A percentile compares a stretch with the other conserved stretches of the same genome.
phyloP scores from a whole-genome alignment of 345 rosid genomes.

The Eucalyptus regnans region DNA sequence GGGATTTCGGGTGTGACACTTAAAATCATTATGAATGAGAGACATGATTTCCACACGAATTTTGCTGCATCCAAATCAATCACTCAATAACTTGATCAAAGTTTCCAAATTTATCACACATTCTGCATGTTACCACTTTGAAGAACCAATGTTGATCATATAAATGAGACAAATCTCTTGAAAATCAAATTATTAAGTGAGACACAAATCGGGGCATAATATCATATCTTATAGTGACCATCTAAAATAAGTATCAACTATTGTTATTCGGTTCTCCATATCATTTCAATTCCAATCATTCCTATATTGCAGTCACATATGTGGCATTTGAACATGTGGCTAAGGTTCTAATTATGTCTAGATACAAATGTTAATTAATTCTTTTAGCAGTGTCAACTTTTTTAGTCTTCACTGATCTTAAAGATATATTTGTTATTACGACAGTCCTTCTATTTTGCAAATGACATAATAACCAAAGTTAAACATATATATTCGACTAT shows the following conservation, averaged over 20 bases:
- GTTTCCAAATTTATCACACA: not conserved
- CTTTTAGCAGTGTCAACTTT: not conserved
- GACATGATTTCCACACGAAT: not conserved
- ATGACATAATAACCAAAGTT: not conserved
- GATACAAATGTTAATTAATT: not conserved
- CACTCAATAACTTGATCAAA: not conserved
- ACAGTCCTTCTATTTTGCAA: not conserved
- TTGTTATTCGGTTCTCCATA: not conserved
- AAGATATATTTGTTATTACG: not conserved
- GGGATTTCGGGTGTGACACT: not conserved
- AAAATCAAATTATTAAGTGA: not conserved
- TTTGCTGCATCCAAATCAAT: not conserved
- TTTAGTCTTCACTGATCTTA: not conserved
- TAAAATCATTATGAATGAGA: too few species aligned
- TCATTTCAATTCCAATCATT: not conserved
- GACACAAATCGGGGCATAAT: not conserved
- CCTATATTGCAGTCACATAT: not conserved
- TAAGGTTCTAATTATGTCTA: not conserved
- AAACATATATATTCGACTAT: not conserved
- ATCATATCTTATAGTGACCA: not conserved
- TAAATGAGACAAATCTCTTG: not conserved
- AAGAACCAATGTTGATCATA: not conserved
- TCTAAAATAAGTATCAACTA: not conserved
- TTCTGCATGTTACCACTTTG: not conserved
- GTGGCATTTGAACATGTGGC: not conserved